Evolutionary conservation across 1,139 yeast species (phyloP), one percentile per base, ranked within the genome.

Genomic region (Candida anutae): DNA sequence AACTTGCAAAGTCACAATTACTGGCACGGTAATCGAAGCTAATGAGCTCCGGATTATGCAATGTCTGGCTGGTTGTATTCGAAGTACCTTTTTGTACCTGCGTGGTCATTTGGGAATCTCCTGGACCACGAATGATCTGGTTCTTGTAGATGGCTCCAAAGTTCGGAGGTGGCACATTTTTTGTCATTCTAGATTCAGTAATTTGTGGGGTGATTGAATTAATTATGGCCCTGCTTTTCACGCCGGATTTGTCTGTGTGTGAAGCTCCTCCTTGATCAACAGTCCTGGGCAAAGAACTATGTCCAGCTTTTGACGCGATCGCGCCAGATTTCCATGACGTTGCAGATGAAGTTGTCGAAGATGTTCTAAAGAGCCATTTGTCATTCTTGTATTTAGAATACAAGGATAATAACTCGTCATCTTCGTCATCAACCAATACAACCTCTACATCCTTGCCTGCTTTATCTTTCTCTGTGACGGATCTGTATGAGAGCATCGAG

Each of bases 381-480:
- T 51, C 43, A 26, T 48, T 49, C 28, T 60, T 54, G 37, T 65
- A 65, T 34, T 56, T 61, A n/a, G 71, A 65, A 36, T 65, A 65
- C 29, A 65, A 55, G 39, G 71, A 64, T 33, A 47, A 46, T 28
- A 61, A 47, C 15, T 61, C 68, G 29, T 57, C 60, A 11, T 50
- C 50, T 11, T 49, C 50, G 20, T 53, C 53, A 19, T 61, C 68
- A 4, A 62, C 65, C 41, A 23, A 57, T 4, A 69, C 71, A 3
- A 65, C 70, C 38, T 69, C 75, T 1, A 63, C 62, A 11, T 58
- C 52, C 29, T 55, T 58, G 3, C 74, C 74, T 25, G 59, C 57
- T 15, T 46, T 55, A 13, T 58, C 40, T 29, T 48, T 55, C 31
- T 65, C 71, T 1, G 63, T 56, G 2, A 62, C 57, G 3, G 71